Conservation (phyloP, 1,139 yeast species). For the Kazachstania sp. region DNA sequence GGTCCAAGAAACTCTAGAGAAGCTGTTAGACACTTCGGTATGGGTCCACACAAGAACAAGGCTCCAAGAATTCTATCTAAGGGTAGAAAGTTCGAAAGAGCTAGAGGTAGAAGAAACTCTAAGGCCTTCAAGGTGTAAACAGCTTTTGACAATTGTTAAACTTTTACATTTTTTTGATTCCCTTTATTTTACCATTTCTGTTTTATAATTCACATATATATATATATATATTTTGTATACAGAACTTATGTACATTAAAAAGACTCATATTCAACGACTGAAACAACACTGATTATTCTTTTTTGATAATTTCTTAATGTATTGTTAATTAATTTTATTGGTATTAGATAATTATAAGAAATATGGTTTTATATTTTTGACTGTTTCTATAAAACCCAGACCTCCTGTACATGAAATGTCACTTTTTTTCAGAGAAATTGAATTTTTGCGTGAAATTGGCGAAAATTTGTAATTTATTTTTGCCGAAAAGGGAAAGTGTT, state of each 20-base stretch:
- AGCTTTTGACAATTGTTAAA: constrained; percentile 6
- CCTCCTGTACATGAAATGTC: too few species aligned
- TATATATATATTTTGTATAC: neutral
- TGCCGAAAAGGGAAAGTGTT: too few species aligned
- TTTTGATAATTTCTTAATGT: too few species aligned
- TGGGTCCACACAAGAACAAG: constrained; percentile 99
- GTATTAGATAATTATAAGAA: too few species aligned
- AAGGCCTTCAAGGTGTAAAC: constrained; percentile 99
- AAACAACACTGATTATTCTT: too few species aligned
- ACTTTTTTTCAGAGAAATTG: too few species aligned
- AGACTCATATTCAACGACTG: too few species aligned
- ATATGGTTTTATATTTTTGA: too few species aligned
- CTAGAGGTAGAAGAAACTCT: constrained; percentile 99
- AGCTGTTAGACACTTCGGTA: constrained; percentile 99
- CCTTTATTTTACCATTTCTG: neutral
- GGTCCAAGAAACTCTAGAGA: constrained; percentile 99
- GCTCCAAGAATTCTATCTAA: constrained; percentile 97
- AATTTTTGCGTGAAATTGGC: too few species aligned
- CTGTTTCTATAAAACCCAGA: too few species aligned
- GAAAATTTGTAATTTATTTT: too few species aligned
- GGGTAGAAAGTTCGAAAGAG: constrained; percentile 99
- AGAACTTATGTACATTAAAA: constrained; percentile 1
- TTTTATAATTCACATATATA: neutral
- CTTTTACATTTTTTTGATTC: neutral
- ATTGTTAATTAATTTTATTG: too few species aligned